Conservation (phyloP, 805 yeast species). For the Lachancea kluyveri region DNA sequence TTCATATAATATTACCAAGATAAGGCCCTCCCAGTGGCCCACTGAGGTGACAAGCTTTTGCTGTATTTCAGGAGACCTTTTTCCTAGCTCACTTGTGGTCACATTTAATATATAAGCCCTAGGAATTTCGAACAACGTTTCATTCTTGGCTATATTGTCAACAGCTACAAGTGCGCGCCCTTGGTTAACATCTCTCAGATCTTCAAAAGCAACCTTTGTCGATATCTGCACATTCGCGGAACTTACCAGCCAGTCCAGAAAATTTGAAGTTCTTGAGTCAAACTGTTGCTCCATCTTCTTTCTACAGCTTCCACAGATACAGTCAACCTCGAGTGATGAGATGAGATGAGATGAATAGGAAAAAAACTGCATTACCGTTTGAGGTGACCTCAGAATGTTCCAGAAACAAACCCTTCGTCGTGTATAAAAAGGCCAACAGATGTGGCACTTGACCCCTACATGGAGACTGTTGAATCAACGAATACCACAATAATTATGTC, state of each 20-base stretch:
- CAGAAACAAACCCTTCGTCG: slow-evolving; percentile 9
- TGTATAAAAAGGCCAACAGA: slow-evolving; percentile 6
- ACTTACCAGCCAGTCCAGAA: slow-evolving; percentile 39
- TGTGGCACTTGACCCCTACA: too few relatives aligned
- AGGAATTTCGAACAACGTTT: slow-evolving; percentile 66
- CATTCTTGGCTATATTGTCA: slow-evolving; percentile 54
- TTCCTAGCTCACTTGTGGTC: slow-evolving; percentile 45
- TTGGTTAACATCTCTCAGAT: slow-evolving; percentile 50
- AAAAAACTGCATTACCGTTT: too few relatives aligned
- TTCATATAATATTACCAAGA: slow-evolving; percentile 63
- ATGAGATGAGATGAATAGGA: slow-evolving; percentile 11
- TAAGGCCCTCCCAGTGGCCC: slow-evolving; percentile 74
- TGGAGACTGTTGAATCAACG: too few relatives aligned
- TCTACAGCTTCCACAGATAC: too few relatives aligned
- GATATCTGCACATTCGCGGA: slow-evolving; percentile 43
- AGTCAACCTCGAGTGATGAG: slow-evolving; percentile 1
- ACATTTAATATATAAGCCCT: slow-evolving; percentile 49
- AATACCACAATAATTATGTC: slow-evolving; percentile 39
- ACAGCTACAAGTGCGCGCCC: slow-evolving; percentile 76
- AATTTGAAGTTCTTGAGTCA: slow-evolving; percentile 31
- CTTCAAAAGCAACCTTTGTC: slow-evolving; percentile 52
- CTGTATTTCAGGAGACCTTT: slow-evolving; percentile 26
- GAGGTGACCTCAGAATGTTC: slow-evolving; percentile 7
- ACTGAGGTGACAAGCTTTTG: slow-evolving; percentile 32
- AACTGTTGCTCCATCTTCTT: neutral